Conservation (phyloP, 1,139 yeast genomes). For the Debaryomyces sp. region DNA sequence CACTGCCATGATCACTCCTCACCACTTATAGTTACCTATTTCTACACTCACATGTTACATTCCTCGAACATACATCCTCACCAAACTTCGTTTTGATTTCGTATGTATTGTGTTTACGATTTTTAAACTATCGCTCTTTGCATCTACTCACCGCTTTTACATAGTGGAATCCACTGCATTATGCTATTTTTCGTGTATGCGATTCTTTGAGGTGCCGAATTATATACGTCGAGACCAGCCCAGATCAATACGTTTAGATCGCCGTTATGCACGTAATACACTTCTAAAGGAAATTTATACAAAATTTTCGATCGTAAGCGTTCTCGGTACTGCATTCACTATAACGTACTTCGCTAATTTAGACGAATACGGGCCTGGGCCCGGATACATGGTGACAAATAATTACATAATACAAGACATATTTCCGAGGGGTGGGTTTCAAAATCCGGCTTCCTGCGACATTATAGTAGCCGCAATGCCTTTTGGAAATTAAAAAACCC, state of each 20-base stretch:
- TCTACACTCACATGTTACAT: not conserved
- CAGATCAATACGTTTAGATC: not conserved
- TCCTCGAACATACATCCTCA: not conserved
- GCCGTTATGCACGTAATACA: conserved; percentile 1
- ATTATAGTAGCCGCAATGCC: not conserved
- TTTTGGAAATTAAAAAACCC: not conserved
- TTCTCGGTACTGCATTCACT: not conserved
- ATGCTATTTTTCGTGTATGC: not conserved
- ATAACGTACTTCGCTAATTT: not conserved
- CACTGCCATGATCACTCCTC: not conserved
- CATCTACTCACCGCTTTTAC: not conserved
- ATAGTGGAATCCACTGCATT: not conserved
- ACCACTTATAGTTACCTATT: not conserved
- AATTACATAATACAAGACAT: not conserved
- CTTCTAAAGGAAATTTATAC: not conserved
- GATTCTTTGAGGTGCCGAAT: not conserved
- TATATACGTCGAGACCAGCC: not conserved
- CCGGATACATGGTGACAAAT: not conserved
- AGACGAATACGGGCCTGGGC: not conserved
- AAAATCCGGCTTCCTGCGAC: not conserved
- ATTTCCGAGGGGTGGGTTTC: not conserved
- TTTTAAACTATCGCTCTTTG: not conserved
- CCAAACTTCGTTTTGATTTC: not conserved
- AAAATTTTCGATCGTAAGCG: not conserved
- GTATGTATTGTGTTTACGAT: not conserved